Base-by-base conservation (phyloP, 2,329 filamentous ascomycete species). In the Fusarium nurragi region DNA sequence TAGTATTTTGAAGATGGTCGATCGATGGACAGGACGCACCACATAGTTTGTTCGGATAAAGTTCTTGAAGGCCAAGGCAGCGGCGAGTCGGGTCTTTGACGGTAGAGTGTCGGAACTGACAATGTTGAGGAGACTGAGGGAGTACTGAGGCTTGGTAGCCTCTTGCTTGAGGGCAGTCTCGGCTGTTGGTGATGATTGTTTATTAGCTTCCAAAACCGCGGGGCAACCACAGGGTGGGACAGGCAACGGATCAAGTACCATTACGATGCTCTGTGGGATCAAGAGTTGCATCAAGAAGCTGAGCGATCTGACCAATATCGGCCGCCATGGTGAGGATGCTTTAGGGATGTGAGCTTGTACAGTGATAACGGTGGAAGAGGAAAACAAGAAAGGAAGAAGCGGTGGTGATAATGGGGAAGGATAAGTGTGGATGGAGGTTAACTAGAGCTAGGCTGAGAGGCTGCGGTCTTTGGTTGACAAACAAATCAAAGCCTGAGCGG, bases 61-160 rank as follows among this genome's bases (percentile, higher is more conserved):
- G 82, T 99, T 99, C 81, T 99, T 99, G 86, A 99, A 99, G 81
- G 92, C 95, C 60, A 99, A 85, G 25, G 95, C 92, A 72, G 91
- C 92, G 8, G 94, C 88, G 38, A 99, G 88, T 64, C 95, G 89
- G 61, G 92, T 95, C 72, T 92, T 94, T 67, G 84, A 80, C 37
- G 92, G 89, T 65, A 90, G 86, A 38, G 85, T 81, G 55, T 89
- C 86, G 68, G 90, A 88, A 65, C 91, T 92, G 72, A 97, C 93
- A 74, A 98, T 96, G 72, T 94, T 93, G 49, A 99, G 90, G 52
- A 99, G 88, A 53, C 86, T 84, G 48, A 98, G 84, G 16, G 94
- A 96, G 82, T 97, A 99, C 73, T 91, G 90, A 10, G 93, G 90
- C 77, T 93, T 94, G 74, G 84, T 83, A 77, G 97, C 90, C 80